Conservation (phyloP, 495 filamentous ascomycete species). For the Daldinia caldariorum region DNA sequence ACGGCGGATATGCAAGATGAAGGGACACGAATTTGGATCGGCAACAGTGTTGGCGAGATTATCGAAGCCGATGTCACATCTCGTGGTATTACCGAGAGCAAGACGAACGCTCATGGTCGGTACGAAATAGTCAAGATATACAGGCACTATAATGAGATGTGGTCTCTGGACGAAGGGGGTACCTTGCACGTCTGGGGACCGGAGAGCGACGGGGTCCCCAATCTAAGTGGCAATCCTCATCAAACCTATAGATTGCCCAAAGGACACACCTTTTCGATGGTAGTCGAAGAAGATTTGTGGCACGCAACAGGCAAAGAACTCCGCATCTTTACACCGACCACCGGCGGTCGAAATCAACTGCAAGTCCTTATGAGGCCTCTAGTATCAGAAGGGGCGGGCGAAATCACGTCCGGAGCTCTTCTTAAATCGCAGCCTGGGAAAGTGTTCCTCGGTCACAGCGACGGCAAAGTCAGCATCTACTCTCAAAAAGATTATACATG, state of each 20-base stretch:
- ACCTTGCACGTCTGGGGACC: constrained; percentile 88
- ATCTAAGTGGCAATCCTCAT: constrained; percentile 70
- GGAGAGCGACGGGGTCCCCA: constrained; percentile 78
- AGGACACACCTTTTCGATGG: constrained; percentile 87
- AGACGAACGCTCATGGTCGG: constrained; percentile 77
- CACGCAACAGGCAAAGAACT: constrained; percentile 89
- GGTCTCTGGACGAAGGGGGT: constrained; percentile 92
- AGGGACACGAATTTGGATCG: constrained; percentile 87
- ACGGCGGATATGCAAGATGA: constrained; percentile 77
- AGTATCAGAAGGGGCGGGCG: constrained; percentile 71
- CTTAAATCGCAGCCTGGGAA: constrained; percentile 78
- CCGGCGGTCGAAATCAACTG: constrained; percentile 71
- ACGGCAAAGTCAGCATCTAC: constrained; percentile 94
- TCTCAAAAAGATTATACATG: constrained; percentile 78
- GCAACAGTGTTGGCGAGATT: constrained; percentile 85
- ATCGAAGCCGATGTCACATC: constrained; percentile 83
- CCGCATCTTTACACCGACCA: constrained; percentile 79
- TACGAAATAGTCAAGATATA: constrained; percentile 87
- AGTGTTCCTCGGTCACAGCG: constrained; percentile 89
- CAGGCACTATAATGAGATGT: constrained; percentile 87
- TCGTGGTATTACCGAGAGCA: constrained; percentile 71
- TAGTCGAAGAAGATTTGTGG: constrained; percentile 84
- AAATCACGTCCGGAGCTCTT: constrained; percentile 86
- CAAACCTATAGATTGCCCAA: constrained; percentile 76
- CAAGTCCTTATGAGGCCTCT: constrained; percentile 76